phyloP scores from a whole-genome alignment of 495 filamentous ascomycete species.

The Penicillium flavigenum region DNA sequence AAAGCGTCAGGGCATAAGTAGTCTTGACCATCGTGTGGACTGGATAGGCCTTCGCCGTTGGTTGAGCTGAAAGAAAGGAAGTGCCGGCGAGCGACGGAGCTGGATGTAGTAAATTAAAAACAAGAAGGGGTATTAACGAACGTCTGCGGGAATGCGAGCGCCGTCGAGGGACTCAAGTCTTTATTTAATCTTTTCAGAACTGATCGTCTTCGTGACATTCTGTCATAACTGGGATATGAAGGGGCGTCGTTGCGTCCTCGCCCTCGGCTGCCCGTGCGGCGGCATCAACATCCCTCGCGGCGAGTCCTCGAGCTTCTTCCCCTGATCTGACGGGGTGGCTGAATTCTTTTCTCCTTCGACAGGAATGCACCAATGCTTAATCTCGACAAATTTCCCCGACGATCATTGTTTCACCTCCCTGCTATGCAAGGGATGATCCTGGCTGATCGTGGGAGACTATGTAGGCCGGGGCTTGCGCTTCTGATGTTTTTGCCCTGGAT shows the following conservation, averaged over 20 bases:
- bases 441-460: conserved; percentile 2
- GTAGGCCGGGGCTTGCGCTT: background rate
- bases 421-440: conserved; percentile 26
- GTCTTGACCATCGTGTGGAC: conserved; percentile 30
- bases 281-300: conserved; percentile 17
- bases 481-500: background rate
- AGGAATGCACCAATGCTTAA: conserved; percentile 28
- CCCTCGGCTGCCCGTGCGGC: conserved; percentile 8
- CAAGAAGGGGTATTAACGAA: conserved; percentile 13
- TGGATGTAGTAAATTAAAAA: conserved; percentile 1
- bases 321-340: conserved; percentile 6
- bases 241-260: conserved; percentile 14
- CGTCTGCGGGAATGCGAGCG: conserved; percentile 24
- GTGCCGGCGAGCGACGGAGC: conserved; percentile 26
- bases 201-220: conserved; percentile 23
- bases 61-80: conserved; percentile 19
- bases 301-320: conserved; percentile 14
- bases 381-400: conserved; percentile 17
- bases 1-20: conserved; percentile 27
- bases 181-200: conserved; percentile 15
- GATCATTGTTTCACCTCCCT: conserved; percentile 22
- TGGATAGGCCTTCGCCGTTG: background rate
- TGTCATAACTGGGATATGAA: conserved; percentile 23
- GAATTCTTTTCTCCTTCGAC: conserved; percentile 6
- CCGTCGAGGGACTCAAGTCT: conserved; percentile 9